Evolutionary conservation across 2,329 filamentous ascomycete genomes (phyloP).

Genomic region (Alternaria incomplexa): DNA sequence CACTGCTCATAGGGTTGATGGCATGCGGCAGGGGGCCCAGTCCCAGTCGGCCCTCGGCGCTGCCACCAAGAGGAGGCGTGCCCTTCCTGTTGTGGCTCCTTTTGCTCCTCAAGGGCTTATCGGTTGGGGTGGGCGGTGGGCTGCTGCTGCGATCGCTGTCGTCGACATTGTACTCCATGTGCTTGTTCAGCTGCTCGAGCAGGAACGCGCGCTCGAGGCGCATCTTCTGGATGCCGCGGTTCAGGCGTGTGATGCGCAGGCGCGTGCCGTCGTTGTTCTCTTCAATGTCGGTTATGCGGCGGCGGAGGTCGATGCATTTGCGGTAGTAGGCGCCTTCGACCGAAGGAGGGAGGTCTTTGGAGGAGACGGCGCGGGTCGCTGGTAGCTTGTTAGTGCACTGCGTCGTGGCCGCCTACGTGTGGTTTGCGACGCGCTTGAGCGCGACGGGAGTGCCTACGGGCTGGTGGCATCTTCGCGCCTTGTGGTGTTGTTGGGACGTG

Average conservation of each 20-base stretch:
- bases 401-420: background rate
- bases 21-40: conserved; percentile 6
- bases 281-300: conserved; percentile 89
- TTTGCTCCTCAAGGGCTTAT: conserved; percentile 78
- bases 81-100: conserved; percentile 65
- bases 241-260: conserved; percentile 77
- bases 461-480: conserved; percentile 28
- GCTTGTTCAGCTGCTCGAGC: conserved; percentile 56
- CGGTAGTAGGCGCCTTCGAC: conserved; percentile 95
- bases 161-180: conserved; percentile 56
- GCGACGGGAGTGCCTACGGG: conserved; percentile 17
- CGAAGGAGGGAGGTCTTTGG: conserved; percentile 72
- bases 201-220: conserved; percentile 78
- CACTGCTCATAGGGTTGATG: conserved; percentile 42
- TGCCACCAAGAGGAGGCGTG: conserved; percentile 37
- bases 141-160: conserved; percentile 79
- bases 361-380: conserved; percentile 40
- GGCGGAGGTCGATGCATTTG: conserved; percentile 95
- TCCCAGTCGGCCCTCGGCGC: background rate
- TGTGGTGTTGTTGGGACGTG: background rate
- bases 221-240: conserved; percentile 88
- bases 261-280: conserved; percentile 86
- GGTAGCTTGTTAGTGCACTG: conserved; percentile 6
- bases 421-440: conserved; percentile 5
- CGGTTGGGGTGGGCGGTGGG: conserved; percentile 79